Base-by-base conservation (phyloP, 306 rosid genomes). In the Heteromeles arbutifolia region DNA sequence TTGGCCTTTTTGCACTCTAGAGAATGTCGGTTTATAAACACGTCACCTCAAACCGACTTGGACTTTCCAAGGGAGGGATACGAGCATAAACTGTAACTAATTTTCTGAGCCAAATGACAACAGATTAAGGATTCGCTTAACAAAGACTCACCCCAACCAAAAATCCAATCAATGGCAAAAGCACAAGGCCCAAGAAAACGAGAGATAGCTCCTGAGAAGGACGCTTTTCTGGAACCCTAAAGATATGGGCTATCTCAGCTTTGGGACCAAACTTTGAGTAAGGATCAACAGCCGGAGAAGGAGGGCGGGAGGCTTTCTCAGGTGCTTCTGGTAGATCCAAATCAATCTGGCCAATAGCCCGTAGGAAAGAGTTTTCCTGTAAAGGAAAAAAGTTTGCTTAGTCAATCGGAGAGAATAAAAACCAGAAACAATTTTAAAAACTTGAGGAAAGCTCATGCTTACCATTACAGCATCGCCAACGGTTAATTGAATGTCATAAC, bases 391-490 rank as follows among this genome's bases (percentile, higher is more conserved):
- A 69, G 41, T 70, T 59, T 37, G 10, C 70, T 85, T 75, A 76
- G 77, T 77, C 72, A 67, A 61, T 69, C 68, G 53, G 32, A 44
- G 32, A 44, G 59, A 26, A 7, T 29, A 73, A 26, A 68, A 73
- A n/a, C 15, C 22, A 73, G 22, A 68, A 69, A 26, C 17, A 52
- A 61, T n/a, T 28, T 13, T 43, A 72, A 52, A 41, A 45, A 15
- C 65, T 31, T 21, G 57, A 72, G 41, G 34, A 17, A 74, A 75
- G 64, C 77, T 39, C 59, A 76, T n/a, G 81, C 84, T 74, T 88
- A 96, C 99, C 99, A 96, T 96, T 84, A 87, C 91, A 77, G 96
- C 82, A 84, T 96, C 99, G 29, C 99, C 99, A 81, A 96, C 90
- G 48, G 92, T 89, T 74, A 96, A 83, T 79, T 92, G 92, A 83